Evolutionary conservation across 1,284 basidiomycete species (phyloP), one percentile per base, ranked within the genome.

Genomic region (Baeospora myosura): DNA sequence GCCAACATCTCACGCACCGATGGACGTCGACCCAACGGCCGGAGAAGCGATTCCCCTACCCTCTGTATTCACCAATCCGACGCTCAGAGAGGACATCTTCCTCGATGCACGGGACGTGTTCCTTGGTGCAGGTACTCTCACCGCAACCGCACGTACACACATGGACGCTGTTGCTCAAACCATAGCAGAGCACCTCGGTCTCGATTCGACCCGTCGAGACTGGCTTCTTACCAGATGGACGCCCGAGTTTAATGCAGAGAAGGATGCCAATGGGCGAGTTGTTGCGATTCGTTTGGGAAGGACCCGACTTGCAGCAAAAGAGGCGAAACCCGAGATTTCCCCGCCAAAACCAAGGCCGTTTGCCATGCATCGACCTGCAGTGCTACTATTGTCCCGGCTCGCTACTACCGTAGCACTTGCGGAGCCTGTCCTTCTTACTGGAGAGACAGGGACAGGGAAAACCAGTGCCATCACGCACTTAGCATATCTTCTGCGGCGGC

Each of bases 371-470:
- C 81, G 83, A 49, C 92, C 93, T 0, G 91, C 92, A 0, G 65
- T 88, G 1, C 63, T 78, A 17, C 69, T 98, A 4, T 73, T 98
- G 17, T 88, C 93, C 29, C 80, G 89, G 20, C 80, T 98, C 33
- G 79, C 84, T 0, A 83, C 81, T 8, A 78, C 86, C 0, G 70
- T 94, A 24, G 71, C 81, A 0, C 68, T 87, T 26, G 64, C 66
- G 11, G 96, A 99, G 58, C 93, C 96, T 0, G 70, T 95, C 1
- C 74, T 99, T 2, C 75, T 98, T 16, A 94, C 95, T 0, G 96
- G 96, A 42, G 96, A 99, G 68, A 99, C 96, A 0, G 96, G 96
- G 31, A 99, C 96, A 1, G 96, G 96, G 26, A 99, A 99, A 65
- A 99, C 96, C 2, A 96, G 93, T 33, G 76, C 84, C 2, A 79